These are phyloP conservation scores for Fomitopsis serialis DNA, from an alignment of 768 basidiomycete genomes.

Conservation along the genomic window DNA sequence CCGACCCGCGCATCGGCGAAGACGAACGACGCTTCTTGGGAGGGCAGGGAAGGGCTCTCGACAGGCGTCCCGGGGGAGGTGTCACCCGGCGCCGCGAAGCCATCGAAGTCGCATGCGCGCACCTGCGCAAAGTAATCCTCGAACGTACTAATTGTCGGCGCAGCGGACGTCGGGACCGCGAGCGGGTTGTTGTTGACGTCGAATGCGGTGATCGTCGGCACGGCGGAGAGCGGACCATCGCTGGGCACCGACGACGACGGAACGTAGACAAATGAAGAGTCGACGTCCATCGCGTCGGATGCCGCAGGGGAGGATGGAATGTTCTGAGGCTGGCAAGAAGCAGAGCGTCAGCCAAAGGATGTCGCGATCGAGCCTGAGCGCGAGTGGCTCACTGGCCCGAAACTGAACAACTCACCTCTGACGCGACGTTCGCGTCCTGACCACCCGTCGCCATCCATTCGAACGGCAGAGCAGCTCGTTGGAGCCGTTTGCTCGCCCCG, in stretches of 20 bases:
- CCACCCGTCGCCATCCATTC: slow-evolving; percentile 46
- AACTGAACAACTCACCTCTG: slow-evolving; percentile 19
- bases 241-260: slow-evolving; percentile 26
- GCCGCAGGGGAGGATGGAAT: slow-evolving; percentile 36
- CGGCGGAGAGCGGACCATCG: slow-evolving; percentile 21
- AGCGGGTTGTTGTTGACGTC: slow-evolving; percentile 10
- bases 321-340: slow-evolving; percentile 27
- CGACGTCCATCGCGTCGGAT: slow-evolving; percentile 80
- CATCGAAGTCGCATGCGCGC: slow-evolving; percentile 25
- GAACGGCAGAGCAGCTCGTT: slow-evolving; percentile 57
- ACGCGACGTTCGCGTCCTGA: slow-evolving; percentile 24
- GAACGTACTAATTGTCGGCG: slow-evolving; percentile 49
- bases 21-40: slow-evolving; percentile 27
- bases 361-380: background rate
- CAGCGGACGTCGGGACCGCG: slow-evolving; percentile 39
- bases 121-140: slow-evolving; percentile 53
- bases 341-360: slow-evolving; percentile 10
- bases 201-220: slow-evolving; percentile 19
- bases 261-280: slow-evolving; percentile 42
- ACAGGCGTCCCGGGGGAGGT: slow-evolving; percentile 20
- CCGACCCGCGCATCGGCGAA: slow-evolving; percentile 19
- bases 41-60: slow-evolving; percentile 36
- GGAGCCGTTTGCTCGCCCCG: slow-evolving; percentile 45
- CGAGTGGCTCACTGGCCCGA: slow-evolving; percentile 1
- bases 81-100: background rate